Conservation (phyloP, 345 rosid genomes). For the Eucalyptus cloeziana region DNA sequence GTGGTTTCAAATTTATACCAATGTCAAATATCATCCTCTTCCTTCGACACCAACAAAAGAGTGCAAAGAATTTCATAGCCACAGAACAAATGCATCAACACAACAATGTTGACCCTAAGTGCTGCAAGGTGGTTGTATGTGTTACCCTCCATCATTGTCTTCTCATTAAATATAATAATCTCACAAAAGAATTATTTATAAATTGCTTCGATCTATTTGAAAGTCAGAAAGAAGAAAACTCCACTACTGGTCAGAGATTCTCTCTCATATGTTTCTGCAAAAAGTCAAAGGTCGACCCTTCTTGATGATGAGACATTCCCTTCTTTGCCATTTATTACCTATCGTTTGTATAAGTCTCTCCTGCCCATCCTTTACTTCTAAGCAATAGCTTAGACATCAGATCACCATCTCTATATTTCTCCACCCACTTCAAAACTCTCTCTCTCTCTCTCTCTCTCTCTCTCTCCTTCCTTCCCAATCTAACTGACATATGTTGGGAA, state of each 20-base stretch:
- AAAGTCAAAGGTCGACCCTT: not conserved
- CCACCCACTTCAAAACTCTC: not conserved
- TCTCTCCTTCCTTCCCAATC: not conserved
- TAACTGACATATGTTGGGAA: constrained; percentile 27
- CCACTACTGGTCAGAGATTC: not conserved
- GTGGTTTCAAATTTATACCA: not conserved
- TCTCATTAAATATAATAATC: not conserved
- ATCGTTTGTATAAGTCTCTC: not conserved
- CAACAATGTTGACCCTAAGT: not conserved
- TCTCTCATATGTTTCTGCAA: not conserved
- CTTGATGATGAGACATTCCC: not conserved
- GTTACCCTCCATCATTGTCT: not conserved
- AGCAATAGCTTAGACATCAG: not conserved
- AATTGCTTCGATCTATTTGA: not conserved
- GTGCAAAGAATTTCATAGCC: not conserved
- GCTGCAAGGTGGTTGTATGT: not conserved
- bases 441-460: not conserved
- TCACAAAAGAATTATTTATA: not conserved
- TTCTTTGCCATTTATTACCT: not conserved
- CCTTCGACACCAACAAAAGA: not conserved
- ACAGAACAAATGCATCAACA: not conserved
- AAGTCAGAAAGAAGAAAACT: not conserved
- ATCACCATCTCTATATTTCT: not conserved
- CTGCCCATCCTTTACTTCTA: not conserved
- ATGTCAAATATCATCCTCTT: not conserved